These are phyloP conservation scores for Hansenula anomala DNA, from an alignment of 1,139 yeast genomes.

Conservation along the genomic window DNA sequence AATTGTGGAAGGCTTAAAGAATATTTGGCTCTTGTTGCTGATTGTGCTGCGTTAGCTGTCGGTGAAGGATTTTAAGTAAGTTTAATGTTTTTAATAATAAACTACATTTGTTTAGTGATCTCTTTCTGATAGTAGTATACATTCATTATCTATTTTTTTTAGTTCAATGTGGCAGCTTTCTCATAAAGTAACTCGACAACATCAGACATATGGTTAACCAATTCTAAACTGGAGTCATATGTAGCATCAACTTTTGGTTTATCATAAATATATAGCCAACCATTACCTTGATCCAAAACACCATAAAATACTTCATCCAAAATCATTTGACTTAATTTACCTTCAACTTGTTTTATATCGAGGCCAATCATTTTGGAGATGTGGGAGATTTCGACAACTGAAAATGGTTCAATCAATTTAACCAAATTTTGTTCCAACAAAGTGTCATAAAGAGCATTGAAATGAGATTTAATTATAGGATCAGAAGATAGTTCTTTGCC, in stretches of 20 bases:
- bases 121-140: not conserved
- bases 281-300: slow-evolving; percentile 96
- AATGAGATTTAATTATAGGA: slow-evolving; percentile 85
- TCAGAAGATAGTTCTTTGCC: slow-evolving; percentile 78
- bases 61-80: slow-evolving; percentile 12
- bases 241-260: slow-evolving; percentile 87
- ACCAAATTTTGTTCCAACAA: slow-evolving; percentile 88
- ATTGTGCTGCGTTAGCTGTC: slow-evolving; percentile 23
- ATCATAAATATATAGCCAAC: slow-evolving; percentile 91
- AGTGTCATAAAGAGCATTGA: slow-evolving; percentile 89
- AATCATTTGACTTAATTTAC: slow-evolving; percentile 93
- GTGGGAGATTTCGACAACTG: slow-evolving; percentile 88
- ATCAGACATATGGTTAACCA: slow-evolving; percentile 79
- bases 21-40: slow-evolving; percentile 55
- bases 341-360: slow-evolving; percentile 86
- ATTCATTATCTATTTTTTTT: slow-evolving; percentile 4
- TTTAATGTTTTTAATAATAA: not conserved
- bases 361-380: slow-evolving; percentile 86
- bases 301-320: slow-evolving; percentile 92
- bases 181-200: slow-evolving; percentile 92
- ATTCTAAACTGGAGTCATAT: slow-evolving; percentile 82
- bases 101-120: too few relatives aligned
- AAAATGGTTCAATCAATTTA: slow-evolving; percentile 93
- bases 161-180: slow-evolving; percentile 79
- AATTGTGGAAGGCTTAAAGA: slow-evolving; percentile 58